Percentiles rank a stretch among this genome's conserved stretches.
These are phyloP conservation scores for Aspergillus ellipticus DNA, from an alignment of 495 filamentous ascomycete species.

Conservation along the genomic window DNA sequence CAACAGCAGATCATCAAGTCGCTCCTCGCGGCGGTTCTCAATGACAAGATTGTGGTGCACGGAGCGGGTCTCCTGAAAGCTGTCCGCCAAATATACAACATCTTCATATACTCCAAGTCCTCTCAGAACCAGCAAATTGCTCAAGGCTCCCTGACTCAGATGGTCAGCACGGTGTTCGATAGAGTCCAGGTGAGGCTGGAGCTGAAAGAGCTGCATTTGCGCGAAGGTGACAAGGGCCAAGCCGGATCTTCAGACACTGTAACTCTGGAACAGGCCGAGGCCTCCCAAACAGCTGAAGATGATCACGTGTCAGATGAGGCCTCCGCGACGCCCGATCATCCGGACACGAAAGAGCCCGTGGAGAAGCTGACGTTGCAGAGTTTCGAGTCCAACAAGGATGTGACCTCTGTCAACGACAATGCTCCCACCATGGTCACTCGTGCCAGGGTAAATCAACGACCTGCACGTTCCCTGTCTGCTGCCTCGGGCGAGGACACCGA, in stretches of 20 bases:
- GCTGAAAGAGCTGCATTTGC: constrained; percentile 71
- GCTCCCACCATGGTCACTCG: constrained; percentile 90
- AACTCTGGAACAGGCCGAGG: constrained; percentile 34
- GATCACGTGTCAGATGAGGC: constrained; percentile 46
- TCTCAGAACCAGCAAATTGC: constrained; percentile 93
- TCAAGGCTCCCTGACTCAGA: constrained; percentile 94
- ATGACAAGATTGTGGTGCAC: constrained; percentile 98
- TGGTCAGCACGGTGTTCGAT: constrained; percentile 98
- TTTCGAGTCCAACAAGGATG: constrained; percentile 92
- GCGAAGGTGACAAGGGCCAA: constrained; percentile 36
- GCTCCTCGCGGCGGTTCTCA: constrained; percentile 87
- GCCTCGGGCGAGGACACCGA: constrained; percentile 36
- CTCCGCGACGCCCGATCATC: constrained; percentile 51
- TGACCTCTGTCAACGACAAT: constrained; percentile 83
- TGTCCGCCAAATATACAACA: constrained; percentile 98
- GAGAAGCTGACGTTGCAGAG: constrained; percentile 93
- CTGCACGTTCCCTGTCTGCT: constrained; percentile 53
- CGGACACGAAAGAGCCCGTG: constrained; percentile 55
- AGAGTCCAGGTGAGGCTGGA: constrained; percentile 82
- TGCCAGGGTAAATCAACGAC: constrained; percentile 54
- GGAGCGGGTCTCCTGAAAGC: constrained; percentile 95
- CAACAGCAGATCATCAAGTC: constrained; percentile 99
- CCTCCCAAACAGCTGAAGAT: constrained; percentile 35
- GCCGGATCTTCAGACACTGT: constrained; percentile 30
- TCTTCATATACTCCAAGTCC: constrained; percentile 90